These are phyloP conservation scores for Penicillium thymicola DNA, from an alignment of 2,329 filamentous ascomycete species.

Conservation along the genomic window DNA sequence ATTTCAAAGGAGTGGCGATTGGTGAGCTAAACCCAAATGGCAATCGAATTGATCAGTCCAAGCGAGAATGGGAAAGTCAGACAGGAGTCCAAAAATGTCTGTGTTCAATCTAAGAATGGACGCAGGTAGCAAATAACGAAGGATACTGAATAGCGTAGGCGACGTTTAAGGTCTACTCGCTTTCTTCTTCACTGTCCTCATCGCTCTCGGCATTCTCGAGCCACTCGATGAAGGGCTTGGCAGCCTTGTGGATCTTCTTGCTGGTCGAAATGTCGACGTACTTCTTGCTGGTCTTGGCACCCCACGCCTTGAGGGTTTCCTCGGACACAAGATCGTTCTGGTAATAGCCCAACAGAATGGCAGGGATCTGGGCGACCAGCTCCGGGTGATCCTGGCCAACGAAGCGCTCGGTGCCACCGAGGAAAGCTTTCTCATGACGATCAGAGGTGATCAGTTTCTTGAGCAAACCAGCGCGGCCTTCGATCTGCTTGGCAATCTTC, in stretches of 20 bases:
- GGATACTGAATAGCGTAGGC: background rate
- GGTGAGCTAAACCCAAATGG: slow-evolving; percentile 17
- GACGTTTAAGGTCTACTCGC: slow-evolving; percentile 40
- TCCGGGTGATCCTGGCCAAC: slow-evolving; percentile 77
- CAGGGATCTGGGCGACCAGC: slow-evolving; percentile 72
- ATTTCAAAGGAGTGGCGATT: slow-evolving; percentile 21
- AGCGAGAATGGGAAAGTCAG: background rate
- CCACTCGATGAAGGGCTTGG: slow-evolving; percentile 92
- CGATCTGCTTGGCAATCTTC: slow-evolving; percentile 82
- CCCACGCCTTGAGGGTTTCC: slow-evolving; percentile 87
- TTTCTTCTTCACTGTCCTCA: slow-evolving; percentile 63
- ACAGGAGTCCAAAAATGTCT: background rate
- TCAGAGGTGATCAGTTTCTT: slow-evolving; percentile 92
- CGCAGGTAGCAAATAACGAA: background rate
- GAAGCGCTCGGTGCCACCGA: slow-evolving; percentile 93
- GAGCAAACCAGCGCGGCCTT: slow-evolving; percentile 77
- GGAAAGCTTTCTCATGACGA: slow-evolving; percentile 89
- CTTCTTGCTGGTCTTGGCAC: slow-evolving; percentile 94
- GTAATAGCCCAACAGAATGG: slow-evolving; percentile 86
- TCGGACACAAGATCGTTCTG: slow-evolving; percentile 85
- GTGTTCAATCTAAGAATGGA: background rate
- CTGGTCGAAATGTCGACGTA: slow-evolving; percentile 86
- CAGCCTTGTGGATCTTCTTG: slow-evolving; percentile 93
- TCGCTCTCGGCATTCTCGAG: slow-evolving; percentile 79
- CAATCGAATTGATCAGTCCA: background rate